A percentile compares a stretch with the other conserved stretches of the same genome.
These are phyloP conservation scores for Lactarius tabidus DNA, from an alignment of 768 basidiomycete genomes.

Conservation along the genomic window DNA sequence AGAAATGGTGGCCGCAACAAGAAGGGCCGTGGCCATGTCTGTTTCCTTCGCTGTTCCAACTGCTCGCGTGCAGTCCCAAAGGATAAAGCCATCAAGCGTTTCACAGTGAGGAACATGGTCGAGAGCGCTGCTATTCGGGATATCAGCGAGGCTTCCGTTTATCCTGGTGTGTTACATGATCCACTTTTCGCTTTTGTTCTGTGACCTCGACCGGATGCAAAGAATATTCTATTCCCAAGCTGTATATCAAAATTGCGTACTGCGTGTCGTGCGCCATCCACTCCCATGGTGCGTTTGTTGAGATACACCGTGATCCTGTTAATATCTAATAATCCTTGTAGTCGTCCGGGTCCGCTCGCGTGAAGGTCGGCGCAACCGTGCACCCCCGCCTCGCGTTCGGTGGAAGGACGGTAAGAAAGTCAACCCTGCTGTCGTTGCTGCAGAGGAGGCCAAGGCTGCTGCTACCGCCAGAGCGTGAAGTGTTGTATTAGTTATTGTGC, in stretches of 20 bases:
- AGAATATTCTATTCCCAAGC: constrained; percentile 96
- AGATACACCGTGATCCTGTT: neutral
- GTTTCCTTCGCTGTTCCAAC: constrained; percentile 96
- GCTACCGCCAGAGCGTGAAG: constrained; percentile 32
- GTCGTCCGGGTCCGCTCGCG: constrained; percentile 98
- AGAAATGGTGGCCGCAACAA: constrained; percentile 99
- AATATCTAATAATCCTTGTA: constrained; percentile 32
- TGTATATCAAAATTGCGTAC: constrained; percentile 98
- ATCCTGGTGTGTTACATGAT: constrained; percentile 59
- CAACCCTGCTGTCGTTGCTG: constrained; percentile 92
- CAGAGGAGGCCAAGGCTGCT: constrained; percentile 77
- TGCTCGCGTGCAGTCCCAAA: constrained; percentile 97
- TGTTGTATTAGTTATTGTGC: constrained; percentile 24
- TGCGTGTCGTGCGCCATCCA: constrained; percentile 99
- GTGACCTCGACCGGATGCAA: constrained; percentile 15
- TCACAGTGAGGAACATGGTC: constrained; percentile 99
- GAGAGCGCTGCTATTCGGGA: constrained; percentile 98
- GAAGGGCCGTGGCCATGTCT: constrained; percentile 96
- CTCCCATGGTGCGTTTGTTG: constrained; percentile 76
- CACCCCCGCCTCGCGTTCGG: constrained; percentile 90
- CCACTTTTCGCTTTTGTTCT: neutral
- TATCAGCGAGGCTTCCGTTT: constrained; percentile 94
- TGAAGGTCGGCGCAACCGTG: constrained; percentile 94
- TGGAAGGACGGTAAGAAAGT: constrained; percentile 97
- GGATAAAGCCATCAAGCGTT: constrained; percentile 99